Evolutionary conservation across 768 basidiomycete species (phyloP).

Genomic region (Phlebiopsis flavidoalba): DNA sequence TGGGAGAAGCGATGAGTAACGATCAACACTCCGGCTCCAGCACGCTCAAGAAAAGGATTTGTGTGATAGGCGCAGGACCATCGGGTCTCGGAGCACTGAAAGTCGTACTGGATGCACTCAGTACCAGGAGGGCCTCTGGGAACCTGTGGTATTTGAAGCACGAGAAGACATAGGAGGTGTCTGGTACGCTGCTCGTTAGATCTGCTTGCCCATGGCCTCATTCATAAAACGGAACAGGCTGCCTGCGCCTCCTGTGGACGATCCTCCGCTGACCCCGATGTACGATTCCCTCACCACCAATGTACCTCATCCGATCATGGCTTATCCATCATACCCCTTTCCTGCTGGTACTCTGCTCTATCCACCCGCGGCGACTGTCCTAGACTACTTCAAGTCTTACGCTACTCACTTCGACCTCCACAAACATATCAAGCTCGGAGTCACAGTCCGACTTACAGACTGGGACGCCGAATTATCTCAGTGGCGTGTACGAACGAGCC

Average conservation of each 20-base stretch:
- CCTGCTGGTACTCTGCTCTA: slow-evolving; percentile 70
- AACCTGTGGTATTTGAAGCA: slow-evolving; percentile 57
- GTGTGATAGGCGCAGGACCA: slow-evolving; percentile 73
- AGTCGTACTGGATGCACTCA: slow-evolving; percentile 53
- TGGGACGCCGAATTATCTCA: slow-evolving; percentile 29
- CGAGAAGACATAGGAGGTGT: slow-evolving; percentile 67
- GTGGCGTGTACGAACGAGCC: slow-evolving; percentile 42
- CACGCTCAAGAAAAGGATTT: slow-evolving; percentile 37
- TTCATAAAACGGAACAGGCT: slow-evolving; percentile 37
- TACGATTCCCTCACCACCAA: slow-evolving; percentile 85
- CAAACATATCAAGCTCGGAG: slow-evolving; percentile 59
- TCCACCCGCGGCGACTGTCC: slow-evolving; percentile 56
- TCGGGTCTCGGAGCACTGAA: slow-evolving; percentile 69
- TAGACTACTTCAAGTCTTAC: slow-evolving; percentile 66
- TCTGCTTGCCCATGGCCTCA: neutral
- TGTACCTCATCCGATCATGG: slow-evolving; percentile 76
- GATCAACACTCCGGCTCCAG: too few relatives aligned
- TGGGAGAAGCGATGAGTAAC: too few relatives aligned
- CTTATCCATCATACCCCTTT: slow-evolving; percentile 56
- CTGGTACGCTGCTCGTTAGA: slow-evolving; percentile 42
- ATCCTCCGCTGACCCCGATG: slow-evolving; percentile 60
- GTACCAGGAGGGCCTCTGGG: slow-evolving; percentile 56
- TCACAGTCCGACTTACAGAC: slow-evolving; percentile 43
- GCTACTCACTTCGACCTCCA: slow-evolving; percentile 55
- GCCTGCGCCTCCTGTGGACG: slow-evolving; percentile 43